Base-by-base conservation (phyloP, 2,329 filamentous ascomycete species). In the Cordyceps tenuipes region DNA sequence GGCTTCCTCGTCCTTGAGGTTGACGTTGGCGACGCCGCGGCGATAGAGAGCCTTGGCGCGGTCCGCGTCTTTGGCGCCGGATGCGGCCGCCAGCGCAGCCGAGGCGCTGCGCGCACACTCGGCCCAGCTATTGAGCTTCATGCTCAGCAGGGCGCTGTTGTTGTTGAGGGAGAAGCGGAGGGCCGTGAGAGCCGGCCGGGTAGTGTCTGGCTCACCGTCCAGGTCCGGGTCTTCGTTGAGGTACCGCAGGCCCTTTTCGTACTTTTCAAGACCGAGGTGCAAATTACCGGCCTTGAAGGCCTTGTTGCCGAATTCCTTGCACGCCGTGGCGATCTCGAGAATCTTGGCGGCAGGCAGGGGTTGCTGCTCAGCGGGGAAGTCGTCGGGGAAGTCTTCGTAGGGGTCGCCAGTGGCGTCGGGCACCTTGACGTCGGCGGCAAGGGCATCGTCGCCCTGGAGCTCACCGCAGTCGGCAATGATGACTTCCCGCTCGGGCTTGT, bases 321-420 rank as follows among this genome's bases (percentile, higher is more conserved):
- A 85, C 65, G 90, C 90, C 5, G 82, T 79, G 2, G 90, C 91
- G 63, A 97, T 92, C 74, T 89, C 84, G 71, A 90, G 81, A 63
- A 91, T 83, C 63, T 88, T 82, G 19, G 79, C 71, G 15, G 88
- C 88, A 54, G 84, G 82, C 63, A 91, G 81, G 58, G 86, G 79
- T 59, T 84, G 76, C 52, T 81, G 77, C 63, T 79, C 68, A 63
- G 76, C 71, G 21, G 71, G 73, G 67, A 87, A 84, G 76, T 99
- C 94, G 71, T 97, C 91, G 39, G 94, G 94, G 76, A 89, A 97
- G 72, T 97, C 94, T 77, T 97, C 93, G 76, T 95, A 97, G 6
- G 86, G 82, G 76, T 99, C 94, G 64, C 94, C 94, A 15, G 89
- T 90, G 57, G 83, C 79, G 71, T 97, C 93, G 60, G 90, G 82